Percentiles rank a stretch among this genome's conserved stretches.
phyloP scores from a whole-genome alignment of 768 basidiomycete genomes.

The Pleurotus citrinopileatus region DNA sequence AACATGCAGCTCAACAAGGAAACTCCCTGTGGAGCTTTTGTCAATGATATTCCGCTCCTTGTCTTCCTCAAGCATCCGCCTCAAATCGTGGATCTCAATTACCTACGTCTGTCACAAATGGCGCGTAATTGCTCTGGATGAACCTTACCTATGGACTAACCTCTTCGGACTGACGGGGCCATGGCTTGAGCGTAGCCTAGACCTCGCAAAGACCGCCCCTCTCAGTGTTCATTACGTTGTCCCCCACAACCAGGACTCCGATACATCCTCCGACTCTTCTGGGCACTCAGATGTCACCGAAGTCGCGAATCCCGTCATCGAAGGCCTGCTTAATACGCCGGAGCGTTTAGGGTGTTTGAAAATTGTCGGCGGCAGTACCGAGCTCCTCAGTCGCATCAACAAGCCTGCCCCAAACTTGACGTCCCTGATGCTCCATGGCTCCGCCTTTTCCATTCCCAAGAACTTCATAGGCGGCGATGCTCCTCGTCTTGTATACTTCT shows the following conservation, averaged over 20 bases:
- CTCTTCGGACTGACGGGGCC: not conserved
- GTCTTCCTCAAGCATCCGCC: not conserved
- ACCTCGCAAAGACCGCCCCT: not conserved
- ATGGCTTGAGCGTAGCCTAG: not conserved
- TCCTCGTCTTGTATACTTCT: not conserved
- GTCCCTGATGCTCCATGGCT: not conserved
- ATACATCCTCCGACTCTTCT: too few relatives aligned
- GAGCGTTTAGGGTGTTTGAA: not conserved
- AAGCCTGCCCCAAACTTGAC: not conserved
- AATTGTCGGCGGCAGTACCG: not conserved
- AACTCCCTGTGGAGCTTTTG: not conserved
- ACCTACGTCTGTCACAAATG: not conserved
- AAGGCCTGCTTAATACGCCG: not conserved
- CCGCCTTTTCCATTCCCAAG: not conserved
- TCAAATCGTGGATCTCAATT: not conserved
- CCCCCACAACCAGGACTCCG: not conserved
- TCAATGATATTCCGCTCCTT: not conserved
- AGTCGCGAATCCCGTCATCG: not conserved
- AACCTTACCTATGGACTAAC: not conserved
- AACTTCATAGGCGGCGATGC: not conserved
- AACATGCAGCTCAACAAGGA: not conserved
- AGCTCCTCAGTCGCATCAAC: not conserved
- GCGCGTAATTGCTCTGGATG: not conserved
- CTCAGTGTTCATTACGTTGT: not conserved
- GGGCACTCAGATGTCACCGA: not conserved